Percentiles rank a stretch among this genome's conserved stretches.
phyloP scores from a whole-genome alignment of 1,284 basidiomycete species.

The Polyporus tsugae region DNA sequence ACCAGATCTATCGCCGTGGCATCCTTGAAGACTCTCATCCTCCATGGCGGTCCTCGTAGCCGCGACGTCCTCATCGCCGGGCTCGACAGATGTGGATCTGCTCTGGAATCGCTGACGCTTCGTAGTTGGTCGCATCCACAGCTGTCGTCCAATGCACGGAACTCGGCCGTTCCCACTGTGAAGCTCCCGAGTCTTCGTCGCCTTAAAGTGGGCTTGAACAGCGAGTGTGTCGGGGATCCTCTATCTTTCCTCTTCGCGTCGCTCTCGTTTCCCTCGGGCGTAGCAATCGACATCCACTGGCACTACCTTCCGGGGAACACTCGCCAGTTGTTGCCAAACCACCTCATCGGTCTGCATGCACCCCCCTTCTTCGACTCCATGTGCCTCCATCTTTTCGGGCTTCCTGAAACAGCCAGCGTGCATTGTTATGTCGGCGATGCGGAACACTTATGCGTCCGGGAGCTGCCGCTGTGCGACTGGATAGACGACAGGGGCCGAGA shows the following conservation, averaged over 20 bases:
- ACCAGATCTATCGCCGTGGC: background rate
- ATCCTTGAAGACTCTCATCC: background rate
- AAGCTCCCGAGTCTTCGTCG: background rate
- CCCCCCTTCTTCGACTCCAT: slow-evolving; percentile 1
- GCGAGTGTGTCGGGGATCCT: background rate
- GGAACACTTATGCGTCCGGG: background rate
- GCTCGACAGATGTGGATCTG: background rate
- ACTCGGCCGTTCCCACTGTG: background rate
- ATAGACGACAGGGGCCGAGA: background rate
- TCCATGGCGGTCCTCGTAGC: background rate
- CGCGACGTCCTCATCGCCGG: background rate
- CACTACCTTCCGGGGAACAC: background rate
- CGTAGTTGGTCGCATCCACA: background rate
- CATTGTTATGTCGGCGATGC: background rate
- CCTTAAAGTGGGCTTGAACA: background rate
- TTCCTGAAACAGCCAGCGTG: background rate
- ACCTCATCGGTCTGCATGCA: background rate
- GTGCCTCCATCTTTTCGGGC: background rate
- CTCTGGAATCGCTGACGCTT: background rate
- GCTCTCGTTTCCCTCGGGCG: background rate
- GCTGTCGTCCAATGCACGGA: no score
- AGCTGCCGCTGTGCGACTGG: background rate
- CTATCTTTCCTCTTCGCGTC: background rate
- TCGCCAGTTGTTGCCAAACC: background rate
- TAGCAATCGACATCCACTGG: background rate